Conservation (phyloP, 805 yeast species). For the Spathaspora gorwiae region DNA sequence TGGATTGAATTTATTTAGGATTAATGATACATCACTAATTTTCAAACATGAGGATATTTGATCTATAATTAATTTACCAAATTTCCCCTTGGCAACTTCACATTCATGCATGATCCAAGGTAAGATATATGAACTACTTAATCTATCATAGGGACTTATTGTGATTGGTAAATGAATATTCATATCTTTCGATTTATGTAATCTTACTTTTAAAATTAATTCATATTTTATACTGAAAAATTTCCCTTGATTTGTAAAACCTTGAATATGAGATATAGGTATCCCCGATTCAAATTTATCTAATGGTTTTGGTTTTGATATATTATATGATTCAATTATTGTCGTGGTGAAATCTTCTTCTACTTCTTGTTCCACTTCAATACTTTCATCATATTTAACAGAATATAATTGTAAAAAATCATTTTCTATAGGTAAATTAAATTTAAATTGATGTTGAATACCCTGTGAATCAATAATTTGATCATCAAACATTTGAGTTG, state of each 20-base stretch:
- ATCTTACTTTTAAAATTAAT: constrained; percentile 44
- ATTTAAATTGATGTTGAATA: constrained; percentile 16
- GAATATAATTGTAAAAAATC: constrained; percentile 28
- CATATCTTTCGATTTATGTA: constrained; percentile 46
- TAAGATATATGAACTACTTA: constrained; percentile 45
- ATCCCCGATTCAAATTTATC: constrained; percentile 33
- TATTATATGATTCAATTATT: constrained; percentile 8
- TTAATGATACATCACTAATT: constrained; percentile 15
- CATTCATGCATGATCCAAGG: constrained; percentile 53
- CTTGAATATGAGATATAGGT: constrained; percentile 43
- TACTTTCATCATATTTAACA: background rate
- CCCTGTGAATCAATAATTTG: constrained; percentile 26
- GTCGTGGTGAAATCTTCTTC: constrained; percentile 4
- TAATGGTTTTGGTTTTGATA: constrained; percentile 3
- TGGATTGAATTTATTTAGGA: constrained; percentile 17
- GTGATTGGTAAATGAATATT: constrained; percentile 49
- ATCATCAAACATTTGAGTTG: constrained; percentile 22
- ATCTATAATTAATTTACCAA: constrained; percentile 29
- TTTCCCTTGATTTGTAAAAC: constrained; percentile 45
- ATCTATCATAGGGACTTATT: constrained; percentile 49
- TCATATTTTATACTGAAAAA: constrained; percentile 52
- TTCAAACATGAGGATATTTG: constrained; percentile 10
- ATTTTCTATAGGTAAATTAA: constrained; percentile 31
- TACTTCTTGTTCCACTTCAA: background rate
- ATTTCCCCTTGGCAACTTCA: constrained; percentile 35